Base-by-base conservation (phyloP, 148 eudicot species). In the Suaeda aralocaspica region DNA sequence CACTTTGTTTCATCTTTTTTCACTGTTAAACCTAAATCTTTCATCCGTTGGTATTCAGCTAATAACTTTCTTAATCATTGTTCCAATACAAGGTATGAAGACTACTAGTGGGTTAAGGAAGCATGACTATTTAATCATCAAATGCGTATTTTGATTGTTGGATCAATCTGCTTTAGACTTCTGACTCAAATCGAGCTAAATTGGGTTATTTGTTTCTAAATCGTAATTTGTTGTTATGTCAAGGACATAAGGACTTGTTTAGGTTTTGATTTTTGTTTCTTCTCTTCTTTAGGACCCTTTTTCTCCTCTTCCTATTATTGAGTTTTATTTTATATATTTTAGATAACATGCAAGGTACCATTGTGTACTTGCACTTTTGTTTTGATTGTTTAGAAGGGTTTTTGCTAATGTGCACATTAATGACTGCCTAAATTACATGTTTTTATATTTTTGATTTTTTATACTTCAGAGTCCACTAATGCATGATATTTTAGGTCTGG, bases 401-500 rank as follows among this genome's bases (percentile, higher is more conserved):
- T 28, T 30, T 33, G 22, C 22, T 16, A 19, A 15, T 59, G 18
- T 59, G 18, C 41, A 33, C 12, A 33, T 18, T 59, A 18, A 5
- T 59, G 13, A 28, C 61, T 58, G 36, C 14, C 26, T 14, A 2
- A 5, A n/a, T 26, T 52, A 26, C 26, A 9, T 18, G 5, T n/a
- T 15, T 6, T 25, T 52, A 50, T 50, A 21, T 13, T 39, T 12
- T 25, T 13, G 15, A 2, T 12, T 25, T 16, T 67, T 14, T 0
- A n/a, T 19, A 18, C 33, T 30, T 39, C 34, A 70, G 55, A 64
- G 50, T 46, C 69, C 8, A 33, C 16, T 1, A 67, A 60, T 31
- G 59, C 6, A 31, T 11, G 9, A 10, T 2, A 21, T 26, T 71
- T 39, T 64, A 93, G 98, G 98, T 74, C 80, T 94, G 41, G 98